Evolutionary conservation across 371 early-diverging fungal species (phyloP), one percentile per base, ranked within the genome.

Genomic region (Actinomucor elegans): DNA sequence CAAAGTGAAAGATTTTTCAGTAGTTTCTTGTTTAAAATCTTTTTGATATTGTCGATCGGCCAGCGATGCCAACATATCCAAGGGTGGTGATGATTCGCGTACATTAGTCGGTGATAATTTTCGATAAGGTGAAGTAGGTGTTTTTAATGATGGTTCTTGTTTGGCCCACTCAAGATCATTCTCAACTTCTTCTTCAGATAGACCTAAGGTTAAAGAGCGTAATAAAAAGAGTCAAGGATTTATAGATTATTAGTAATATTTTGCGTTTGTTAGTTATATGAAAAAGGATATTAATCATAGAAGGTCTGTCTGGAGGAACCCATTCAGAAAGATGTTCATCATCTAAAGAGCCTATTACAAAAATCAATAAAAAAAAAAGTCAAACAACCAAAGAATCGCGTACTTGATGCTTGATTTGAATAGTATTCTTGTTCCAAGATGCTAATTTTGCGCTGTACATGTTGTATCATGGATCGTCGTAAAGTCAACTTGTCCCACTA

Each of bases 151-250:
- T 37, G 55, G 44, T 4, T 59, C 54, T 38, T 56, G 56, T 23
- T 51, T 49, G 0, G 70, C 70, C 48, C 48, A 55, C 12, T 49
- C 57, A 14, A 72, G 29, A 43, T 72, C 73, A 20, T 64, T 53
- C 4, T 55, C 59, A 8, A 57, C 43, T 4, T 66, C 66, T 48
- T 72, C 57, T 44, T 65, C 59, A 8, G 55, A 29, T 40, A 72
- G 47, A 34, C 73, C 73, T 57, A 68, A 34, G 21, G 73, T 68
- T 14, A 72, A 58, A 20, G 73, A 72, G 33, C 73, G 67, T 64
- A 55, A 38, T 11, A 21, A 18, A 24, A 21, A 11, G 14, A 17
- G 46, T 48, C 48, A 62, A 59, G 51, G 47, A 35, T 27, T 52
- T 9, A 33, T 12, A 44, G 18, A 1, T 9, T n/a, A 34, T 42